These are phyloP conservation scores for Xylariaceae sp. DNA, from an alignment of 2,329 filamentous ascomycete species.

Conservation along the genomic window DNA sequence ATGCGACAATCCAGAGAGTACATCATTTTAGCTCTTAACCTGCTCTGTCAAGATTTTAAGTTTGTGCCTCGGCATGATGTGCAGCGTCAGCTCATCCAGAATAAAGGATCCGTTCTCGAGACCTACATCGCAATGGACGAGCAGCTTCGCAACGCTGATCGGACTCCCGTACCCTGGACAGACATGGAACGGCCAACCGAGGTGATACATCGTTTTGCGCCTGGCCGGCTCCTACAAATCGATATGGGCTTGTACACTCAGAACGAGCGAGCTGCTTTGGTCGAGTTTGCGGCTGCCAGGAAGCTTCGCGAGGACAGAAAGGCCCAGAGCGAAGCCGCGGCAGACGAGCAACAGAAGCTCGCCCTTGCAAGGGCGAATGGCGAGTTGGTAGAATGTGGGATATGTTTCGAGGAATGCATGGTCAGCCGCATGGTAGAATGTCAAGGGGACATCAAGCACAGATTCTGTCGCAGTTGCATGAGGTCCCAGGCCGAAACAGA, in stretches of 20 bases:
- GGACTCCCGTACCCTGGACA: constrained; percentile 17
- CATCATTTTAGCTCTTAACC: constrained; percentile 14
- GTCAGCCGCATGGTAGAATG: constrained; percentile 66
- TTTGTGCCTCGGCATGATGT: constrained; percentile 25
- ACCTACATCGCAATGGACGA: constrained; percentile 33
- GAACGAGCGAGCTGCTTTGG: constrained; percentile 28
- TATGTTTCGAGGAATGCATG: constrained; percentile 64
- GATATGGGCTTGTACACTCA: constrained; percentile 14
- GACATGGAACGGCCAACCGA: constrained; percentile 29
- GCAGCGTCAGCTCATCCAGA: constrained; percentile 18
- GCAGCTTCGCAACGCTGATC: constrained; percentile 18
- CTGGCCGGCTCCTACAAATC: constrained; percentile 16
- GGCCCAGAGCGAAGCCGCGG: constrained; percentile 21
- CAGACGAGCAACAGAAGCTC: constrained; percentile 35
- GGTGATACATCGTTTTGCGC: constrained; percentile 12
- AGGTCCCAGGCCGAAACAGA: constrained; percentile 59
- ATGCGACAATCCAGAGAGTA: constrained; percentile 13
- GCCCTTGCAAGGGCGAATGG: constrained; percentile 41
- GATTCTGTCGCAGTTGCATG: constrained; percentile 66
- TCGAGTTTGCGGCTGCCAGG: constrained; percentile 37
- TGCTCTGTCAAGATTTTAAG: constrained; percentile 35
- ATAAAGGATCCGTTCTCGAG: constrained; percentile 30
- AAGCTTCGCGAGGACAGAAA: constrained; percentile 26
- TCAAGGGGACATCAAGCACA: constrained; percentile 50
- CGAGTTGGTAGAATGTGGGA: constrained; percentile 61